Evolutionary conservation across 225 moss, liverwort and hornwort genomes (phyloP), one percentile per base, ranked within the genome.

Genomic region (Takakia lepidozioides): DNA sequence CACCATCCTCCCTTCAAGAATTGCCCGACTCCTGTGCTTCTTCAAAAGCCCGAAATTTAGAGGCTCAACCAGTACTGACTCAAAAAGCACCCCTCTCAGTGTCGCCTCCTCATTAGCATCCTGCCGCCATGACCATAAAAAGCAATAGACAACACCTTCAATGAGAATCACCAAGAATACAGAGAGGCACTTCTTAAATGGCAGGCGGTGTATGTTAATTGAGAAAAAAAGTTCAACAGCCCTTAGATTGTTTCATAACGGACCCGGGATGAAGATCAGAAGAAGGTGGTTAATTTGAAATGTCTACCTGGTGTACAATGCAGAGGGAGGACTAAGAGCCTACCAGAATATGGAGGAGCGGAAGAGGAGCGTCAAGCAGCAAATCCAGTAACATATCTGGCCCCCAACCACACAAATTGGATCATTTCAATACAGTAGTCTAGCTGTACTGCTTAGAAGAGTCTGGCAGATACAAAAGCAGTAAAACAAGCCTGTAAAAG

Each of bases 51-150:
- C 69, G 0, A 52, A 53, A 45, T 40, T 58, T 24, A 65, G 30
- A 37, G 63, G 49, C 42, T 48, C 55, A 48, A 45, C 52, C 53
- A 74, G 73, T 35, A 49, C 66, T 59, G 50, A 48, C 60, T 79
- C 78, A 27, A 52, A 38, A 3, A 79, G 53, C 42, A 66, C 68
- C 23, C 36, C 56, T 4, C 69, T 63, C 62, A 79, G 10, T 24
- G 38, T 14, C n/a, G 54, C 3, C 56, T 79, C 78, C 66, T 79
- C 78, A 7, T 37, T 19, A 1, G 34, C 63, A 8, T 35, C 38
- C 45, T 46, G 45, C 23, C 10, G 41, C n/a, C 41, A 41, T 14
- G 14, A 9, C 6, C 41, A 5, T 9, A 25, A 14, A 10, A 25
- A 23, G 2, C 23, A 46, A 46, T 22, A 10, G 25, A 16, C 21